Percentiles rank a stretch among this genome's conserved stretches.
These are phyloP conservation scores for Brachypodium distachyon DNA, from an alignment of 202 grass and related monocot species.

Conservation along the genomic window DNA sequence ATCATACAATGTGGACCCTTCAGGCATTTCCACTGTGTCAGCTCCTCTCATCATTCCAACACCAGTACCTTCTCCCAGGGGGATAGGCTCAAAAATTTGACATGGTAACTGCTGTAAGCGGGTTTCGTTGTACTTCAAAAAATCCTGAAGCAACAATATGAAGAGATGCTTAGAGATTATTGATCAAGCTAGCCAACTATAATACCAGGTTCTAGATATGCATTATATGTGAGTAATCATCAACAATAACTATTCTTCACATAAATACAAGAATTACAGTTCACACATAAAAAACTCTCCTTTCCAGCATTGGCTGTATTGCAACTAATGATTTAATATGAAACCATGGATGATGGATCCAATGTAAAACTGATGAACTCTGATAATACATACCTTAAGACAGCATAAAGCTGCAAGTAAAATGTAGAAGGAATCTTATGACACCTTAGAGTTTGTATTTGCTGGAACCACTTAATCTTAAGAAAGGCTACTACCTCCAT, in stretches of 20 bases:
- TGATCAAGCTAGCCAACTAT: neutral
- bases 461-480: neutral
- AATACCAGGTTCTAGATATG: neutral
- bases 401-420: constrained; percentile 7
- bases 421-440: neutral
- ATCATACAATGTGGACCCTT: constrained; percentile 89
- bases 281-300: neutral
- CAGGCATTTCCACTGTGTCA: constrained; percentile 88
- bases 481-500: neutral
- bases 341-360: neutral
- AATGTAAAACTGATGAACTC: too few species aligned
- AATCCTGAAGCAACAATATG: constrained; percentile 52
- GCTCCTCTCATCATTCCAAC: constrained; percentile 77
- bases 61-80: constrained; percentile 86
- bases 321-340: neutral
- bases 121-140: constrained; percentile 80
- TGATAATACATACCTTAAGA: neutral
- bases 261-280: neutral
- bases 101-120: constrained; percentile 67
- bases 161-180: constrained; percentile 2
- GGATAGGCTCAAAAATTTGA: constrained; percentile 78
- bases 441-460: neutral
- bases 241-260: neutral
- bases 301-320: neutral
- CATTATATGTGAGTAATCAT: neutral